Evolutionary conservation across 225 moss, liverwort and hornwort species (phyloP).

Genomic region (Straminergon stramineum): DNA sequence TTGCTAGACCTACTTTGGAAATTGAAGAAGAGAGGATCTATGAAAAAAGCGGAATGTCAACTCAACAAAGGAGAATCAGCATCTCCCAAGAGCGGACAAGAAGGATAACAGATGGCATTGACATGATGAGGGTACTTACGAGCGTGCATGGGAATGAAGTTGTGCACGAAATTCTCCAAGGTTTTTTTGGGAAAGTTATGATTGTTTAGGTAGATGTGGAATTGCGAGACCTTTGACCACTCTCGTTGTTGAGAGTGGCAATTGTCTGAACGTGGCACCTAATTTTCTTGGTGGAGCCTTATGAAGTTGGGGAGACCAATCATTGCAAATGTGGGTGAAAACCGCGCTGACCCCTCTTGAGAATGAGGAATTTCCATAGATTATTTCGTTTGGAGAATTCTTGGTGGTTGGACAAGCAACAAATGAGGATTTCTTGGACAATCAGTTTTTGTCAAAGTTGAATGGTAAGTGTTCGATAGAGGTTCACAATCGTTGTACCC

Average conservation of each 20-base stretch:
- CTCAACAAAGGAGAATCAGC: too few species aligned
- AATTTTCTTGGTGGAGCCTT: not conserved
- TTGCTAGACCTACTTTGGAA: not conserved
- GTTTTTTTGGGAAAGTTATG: too few species aligned
- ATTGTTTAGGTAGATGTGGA: too few species aligned
- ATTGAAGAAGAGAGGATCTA: not conserved
- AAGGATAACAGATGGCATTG: too few species aligned
- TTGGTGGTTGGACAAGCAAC: accelerated
- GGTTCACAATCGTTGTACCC: too few species aligned
- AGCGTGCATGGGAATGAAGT: too few species aligned
- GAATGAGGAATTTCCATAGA: not conserved
- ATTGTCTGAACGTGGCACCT: too few species aligned
- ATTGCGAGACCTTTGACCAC: too few species aligned
- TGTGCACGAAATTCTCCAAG: too few species aligned
- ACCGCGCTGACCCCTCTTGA: too few species aligned
- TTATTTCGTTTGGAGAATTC: accelerated
- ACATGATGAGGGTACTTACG: accelerated
- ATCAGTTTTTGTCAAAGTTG: accelerated
- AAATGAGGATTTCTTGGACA: not conserved
- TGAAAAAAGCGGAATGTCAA: not conserved
- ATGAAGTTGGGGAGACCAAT: not conserved
- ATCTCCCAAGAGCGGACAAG: too few species aligned
- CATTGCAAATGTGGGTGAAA: accelerated
- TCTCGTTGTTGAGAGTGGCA: too few species aligned
- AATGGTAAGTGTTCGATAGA: not conserved